Conservation (phyloP, 306 rosid genomes). For the Rubus parviflorus region DNA sequence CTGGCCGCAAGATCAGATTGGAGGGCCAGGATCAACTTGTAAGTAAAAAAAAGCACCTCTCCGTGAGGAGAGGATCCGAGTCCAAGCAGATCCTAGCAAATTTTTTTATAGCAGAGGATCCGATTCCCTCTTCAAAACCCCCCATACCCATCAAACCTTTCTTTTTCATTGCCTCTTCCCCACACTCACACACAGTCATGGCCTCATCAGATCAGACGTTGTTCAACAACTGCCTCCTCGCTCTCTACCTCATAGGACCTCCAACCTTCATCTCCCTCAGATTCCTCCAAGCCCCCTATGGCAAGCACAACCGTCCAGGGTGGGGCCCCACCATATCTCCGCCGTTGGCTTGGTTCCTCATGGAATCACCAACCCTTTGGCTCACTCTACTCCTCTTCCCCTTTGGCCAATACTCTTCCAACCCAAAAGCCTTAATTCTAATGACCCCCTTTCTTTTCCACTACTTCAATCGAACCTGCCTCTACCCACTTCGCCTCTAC, state of each 20-base stretch:
- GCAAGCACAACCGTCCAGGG: slow-evolving; percentile 66
- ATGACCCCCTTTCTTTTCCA: slow-evolving; percentile 60
- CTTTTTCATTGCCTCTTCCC: neutral
- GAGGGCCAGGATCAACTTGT: no score
- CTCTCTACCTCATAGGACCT: slow-evolving; percentile 54
- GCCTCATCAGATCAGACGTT: slow-evolving; percentile 32
- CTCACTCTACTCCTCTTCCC: slow-evolving; percentile 73
- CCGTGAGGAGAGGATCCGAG: no score
- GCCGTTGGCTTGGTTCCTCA: slow-evolving; percentile 77
- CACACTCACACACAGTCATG: neutral
- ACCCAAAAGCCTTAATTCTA: slow-evolving; percentile 57
- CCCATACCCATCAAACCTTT: neutral
- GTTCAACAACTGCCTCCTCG: slow-evolving; percentile 36
- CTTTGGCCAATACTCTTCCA: slow-evolving; percentile 43
- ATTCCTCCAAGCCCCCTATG: slow-evolving; percentile 84
- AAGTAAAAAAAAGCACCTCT: no score
- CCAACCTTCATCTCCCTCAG: slow-evolving; percentile 57
- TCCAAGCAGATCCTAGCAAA: no score
- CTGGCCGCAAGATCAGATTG: no score
- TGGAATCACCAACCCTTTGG: slow-evolving; percentile 87
- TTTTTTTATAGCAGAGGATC: no score
- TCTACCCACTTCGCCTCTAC: slow-evolving; percentile 61
- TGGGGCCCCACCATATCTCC: slow-evolving; percentile 81
- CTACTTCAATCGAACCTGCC: slow-evolving; percentile 64
- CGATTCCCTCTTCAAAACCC: no score